phyloP scores from a whole-genome alignment of 2,329 filamentous ascomycete species.

The Beauveria caledonica region DNA sequence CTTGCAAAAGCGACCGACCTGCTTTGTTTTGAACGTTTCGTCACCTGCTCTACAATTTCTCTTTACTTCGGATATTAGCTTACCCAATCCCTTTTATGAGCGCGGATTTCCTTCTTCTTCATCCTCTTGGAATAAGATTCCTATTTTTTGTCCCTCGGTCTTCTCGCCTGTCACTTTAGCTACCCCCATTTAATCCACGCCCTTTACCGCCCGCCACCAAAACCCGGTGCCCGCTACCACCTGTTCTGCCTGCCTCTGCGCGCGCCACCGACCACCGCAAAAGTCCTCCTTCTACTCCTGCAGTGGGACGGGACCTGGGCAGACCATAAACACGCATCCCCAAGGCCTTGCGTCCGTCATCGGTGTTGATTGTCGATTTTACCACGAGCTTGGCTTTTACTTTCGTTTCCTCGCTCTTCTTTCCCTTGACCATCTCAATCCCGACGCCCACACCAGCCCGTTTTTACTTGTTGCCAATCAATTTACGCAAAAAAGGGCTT shows the following conservation, averaged over 20 bases:
- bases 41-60: neutral
- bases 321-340: conserved; percentile 4
- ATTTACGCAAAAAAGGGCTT: neutral
- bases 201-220: conserved; percentile 7
- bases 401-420: conserved; percentile 4
- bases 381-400: conserved; percentile 9
- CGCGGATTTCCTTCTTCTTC: neutral
- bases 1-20: neutral
- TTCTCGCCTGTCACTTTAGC: neutral
- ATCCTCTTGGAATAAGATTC: neutral
- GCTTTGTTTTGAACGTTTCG: neutral
- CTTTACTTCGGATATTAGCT: neutral
- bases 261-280: neutral
- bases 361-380: neutral
- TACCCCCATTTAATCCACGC: too few relatives aligned
- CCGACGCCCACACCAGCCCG: neutral
- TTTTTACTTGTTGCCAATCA: neutral
- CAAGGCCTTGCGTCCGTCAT: neutral
- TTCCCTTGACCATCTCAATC: neutral
- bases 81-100: neutral
- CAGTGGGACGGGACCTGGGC: neutral
- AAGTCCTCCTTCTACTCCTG: conserved; percentile 5
- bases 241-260: neutral
- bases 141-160: too few relatives aligned
- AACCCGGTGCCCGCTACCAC: neutral